phyloP scores from a whole-genome alignment of 371 early-diverging fungal species.

The Amoeboaphelidium protococcarum region DNA sequence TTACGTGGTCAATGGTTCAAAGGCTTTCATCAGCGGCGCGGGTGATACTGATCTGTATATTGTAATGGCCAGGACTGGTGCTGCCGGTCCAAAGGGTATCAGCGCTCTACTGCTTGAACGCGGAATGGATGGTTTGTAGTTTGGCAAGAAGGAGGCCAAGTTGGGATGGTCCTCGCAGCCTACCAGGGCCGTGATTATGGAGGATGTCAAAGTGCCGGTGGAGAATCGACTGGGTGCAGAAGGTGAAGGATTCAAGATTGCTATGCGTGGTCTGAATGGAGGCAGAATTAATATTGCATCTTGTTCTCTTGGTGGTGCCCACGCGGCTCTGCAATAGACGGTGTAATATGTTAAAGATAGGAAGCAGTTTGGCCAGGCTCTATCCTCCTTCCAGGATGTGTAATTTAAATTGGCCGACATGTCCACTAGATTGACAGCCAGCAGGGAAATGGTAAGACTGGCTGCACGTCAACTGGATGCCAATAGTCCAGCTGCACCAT shows the following conservation, averaged over 20 bases:
- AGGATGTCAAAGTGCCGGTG: slow-evolving; percentile 22
- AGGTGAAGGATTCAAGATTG: slow-evolving; percentile 31
- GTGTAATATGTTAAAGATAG: slow-evolving; percentile 23
- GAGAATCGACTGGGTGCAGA: slow-evolving; percentile 22
- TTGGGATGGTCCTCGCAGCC: slow-evolving; percentile 34
- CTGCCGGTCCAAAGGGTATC: slow-evolving; percentile 23
- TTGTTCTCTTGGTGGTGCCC: slow-evolving; percentile 30
- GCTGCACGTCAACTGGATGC: slow-evolving; percentile 24
- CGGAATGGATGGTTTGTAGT: slow-evolving; percentile 22
- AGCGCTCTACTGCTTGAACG: slow-evolving; percentile 27
- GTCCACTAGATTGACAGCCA: slow-evolving; percentile 19
- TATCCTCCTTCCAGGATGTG: slow-evolving; percentile 19
- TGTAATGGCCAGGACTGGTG: slow-evolving; percentile 36
- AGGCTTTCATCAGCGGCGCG: slow-evolving; percentile 36
- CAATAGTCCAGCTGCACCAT: slow-evolving; percentile 8
- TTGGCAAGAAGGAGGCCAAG: slow-evolving; percentile 35
- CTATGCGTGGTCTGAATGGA: slow-evolving; percentile 34
- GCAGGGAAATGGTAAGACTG: slow-evolving; percentile 24
- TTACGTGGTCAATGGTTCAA: slow-evolving; percentile 48
- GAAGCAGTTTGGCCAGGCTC: slow-evolving; percentile 22
- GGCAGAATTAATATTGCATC: slow-evolving; percentile 31
- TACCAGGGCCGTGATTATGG: slow-evolving; percentile 11
- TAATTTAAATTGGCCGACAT: slow-evolving; percentile 34
- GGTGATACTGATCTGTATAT: slow-evolving; percentile 28
- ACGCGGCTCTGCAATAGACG: slow-evolving; percentile 21